These are phyloP conservation scores for Punctularia strigosozonata DNA, from an alignment of 768 basidiomycete species.

Conservation along the genomic window DNA sequence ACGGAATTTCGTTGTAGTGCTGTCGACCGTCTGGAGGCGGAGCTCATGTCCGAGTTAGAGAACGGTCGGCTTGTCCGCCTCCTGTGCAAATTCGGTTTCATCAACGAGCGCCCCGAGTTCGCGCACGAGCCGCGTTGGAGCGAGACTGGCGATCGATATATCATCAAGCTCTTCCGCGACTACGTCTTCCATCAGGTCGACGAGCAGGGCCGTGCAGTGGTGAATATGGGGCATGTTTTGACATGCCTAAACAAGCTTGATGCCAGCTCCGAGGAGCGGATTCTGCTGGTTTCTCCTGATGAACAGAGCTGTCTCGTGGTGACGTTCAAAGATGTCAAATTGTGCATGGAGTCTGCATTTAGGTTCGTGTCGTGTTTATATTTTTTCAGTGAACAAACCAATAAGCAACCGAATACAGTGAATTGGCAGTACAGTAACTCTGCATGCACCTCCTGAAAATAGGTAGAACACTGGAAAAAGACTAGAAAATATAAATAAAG, in stretches of 20 bases:
- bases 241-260: slow-evolving; percentile 96
- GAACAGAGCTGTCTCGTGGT: slow-evolving; percentile 95
- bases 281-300: slow-evolving; percentile 92
- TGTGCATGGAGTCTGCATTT: slow-evolving; percentile 76
- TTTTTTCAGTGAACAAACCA: no score
- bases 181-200: slow-evolving; percentile 98
- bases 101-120: slow-evolving; percentile 99
- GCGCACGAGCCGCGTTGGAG: slow-evolving; percentile 96
- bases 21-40: slow-evolving; percentile 69
- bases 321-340: slow-evolving; percentile 84
- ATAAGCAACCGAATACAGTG: no score
- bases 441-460: no score
- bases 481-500: no score
- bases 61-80: slow-evolving; percentile 86
- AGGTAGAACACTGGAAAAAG: no score
- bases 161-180: slow-evolving; percentile 96
- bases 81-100: slow-evolving; percentile 91
- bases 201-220: slow-evolving; percentile 76
- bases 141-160: slow-evolving; percentile 95
- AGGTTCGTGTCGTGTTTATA: no score
- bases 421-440: no score
- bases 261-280: slow-evolving; percentile 82
- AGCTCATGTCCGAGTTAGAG: slow-evolving; percentile 83
- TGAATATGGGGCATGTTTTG: slow-evolving; percentile 86
- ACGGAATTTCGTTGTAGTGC: slow-evolving; percentile 29